phyloP scores from a whole-genome alignment of 805 yeast species.

The Zygotorulaspora florentina region DNA sequence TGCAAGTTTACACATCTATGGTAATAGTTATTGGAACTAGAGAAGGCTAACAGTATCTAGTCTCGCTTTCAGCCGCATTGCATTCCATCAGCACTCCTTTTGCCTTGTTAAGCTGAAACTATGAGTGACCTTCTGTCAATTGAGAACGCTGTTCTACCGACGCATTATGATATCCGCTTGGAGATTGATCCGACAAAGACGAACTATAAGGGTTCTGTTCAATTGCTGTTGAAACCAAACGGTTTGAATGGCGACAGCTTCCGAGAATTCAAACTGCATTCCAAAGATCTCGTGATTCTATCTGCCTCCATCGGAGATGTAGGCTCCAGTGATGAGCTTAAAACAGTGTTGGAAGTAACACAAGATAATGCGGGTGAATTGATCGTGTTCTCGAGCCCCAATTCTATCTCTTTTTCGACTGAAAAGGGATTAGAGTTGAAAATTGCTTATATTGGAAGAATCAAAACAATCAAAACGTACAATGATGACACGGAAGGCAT shows the following conservation, averaged over 20 bases:
- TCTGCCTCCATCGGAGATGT: constrained; percentile 41
- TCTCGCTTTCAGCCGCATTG: no score
- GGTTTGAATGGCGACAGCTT: constrained; percentile 1
- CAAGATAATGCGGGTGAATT: constrained; percentile 17
- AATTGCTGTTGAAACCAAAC: constrained; percentile 8
- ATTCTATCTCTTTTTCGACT: background rate
- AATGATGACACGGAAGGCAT: constrained; percentile 59
- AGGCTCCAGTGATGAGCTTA: constrained; percentile 18
- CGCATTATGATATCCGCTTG: constrained; percentile 38
- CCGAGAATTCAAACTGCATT: constrained; percentile 19
- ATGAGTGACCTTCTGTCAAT: constrained; percentile 12
- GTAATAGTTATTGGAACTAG: no score
- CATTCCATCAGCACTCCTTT: no score
- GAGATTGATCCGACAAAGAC: constrained; percentile 40
- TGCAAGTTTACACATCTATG: no score
- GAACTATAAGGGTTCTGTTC: constrained; percentile 43
- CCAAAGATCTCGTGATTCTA: constrained; percentile 34
- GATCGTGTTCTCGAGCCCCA: constrained; percentile 9
- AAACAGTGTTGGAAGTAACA: constrained; percentile 24
- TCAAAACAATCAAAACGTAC: constrained; percentile 48
- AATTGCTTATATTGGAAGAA: constrained; percentile 48
- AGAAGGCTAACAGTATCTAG: no score
- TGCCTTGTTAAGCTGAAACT: background rate
- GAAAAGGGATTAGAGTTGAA: constrained; percentile 10
- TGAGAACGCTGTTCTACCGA: constrained; percentile 29